Evolutionary conservation across 441 rosid genomes (phyloP), one percentile per base, ranked within the genome.

Genomic region (Rhodomyrtus psidioides): DNA sequence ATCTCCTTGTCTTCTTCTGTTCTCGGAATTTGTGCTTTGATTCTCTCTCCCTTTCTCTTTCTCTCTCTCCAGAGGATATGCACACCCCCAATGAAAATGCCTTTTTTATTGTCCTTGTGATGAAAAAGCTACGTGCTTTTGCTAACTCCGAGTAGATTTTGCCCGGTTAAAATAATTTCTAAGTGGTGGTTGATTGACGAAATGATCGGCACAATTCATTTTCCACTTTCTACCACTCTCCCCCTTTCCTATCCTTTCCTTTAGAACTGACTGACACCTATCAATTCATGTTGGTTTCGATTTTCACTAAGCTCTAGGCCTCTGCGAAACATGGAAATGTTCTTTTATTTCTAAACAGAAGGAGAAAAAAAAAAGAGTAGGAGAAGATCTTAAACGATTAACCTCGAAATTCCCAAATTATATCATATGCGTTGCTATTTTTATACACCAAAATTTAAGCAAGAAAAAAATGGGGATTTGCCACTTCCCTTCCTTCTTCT

Each of bases 21-120:
- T 83, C 93, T 93, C 85, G 95, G 92, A 90, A 89, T 88, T 92
- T 88, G 97, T 87, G 94, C 85, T 86, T 60, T 83, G 92, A 91
- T 92, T 65, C 91, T 88, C 87, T 90, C 87, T 70, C 83, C 53
- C 24, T 7, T 76, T 59, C 82, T 62, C 26, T 49, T 19, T 59
- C 26, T 30, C 83, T 76, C 62, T 5, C 53, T 24, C 57, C 57
- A 65, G 12, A 39, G 55, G 53, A 17, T 34, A 12, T 65, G 39
- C 76, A 34, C 1, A 7, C 76, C 76, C 46, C 53, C 6, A 21
- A 34, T 34, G 19, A 21, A 42, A 65, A 34, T 65, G 23, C 6
- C 21, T 30, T 34, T 42, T 65, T 65, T 34, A 65, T 65, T 42
- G 39, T 65, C 46, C 46, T 65, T 2, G 26, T 65, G 46, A 34